Evolutionary conservation across 441 rosid genomes (phyloP).

Genomic region (Euphorbia corollata): DNA sequence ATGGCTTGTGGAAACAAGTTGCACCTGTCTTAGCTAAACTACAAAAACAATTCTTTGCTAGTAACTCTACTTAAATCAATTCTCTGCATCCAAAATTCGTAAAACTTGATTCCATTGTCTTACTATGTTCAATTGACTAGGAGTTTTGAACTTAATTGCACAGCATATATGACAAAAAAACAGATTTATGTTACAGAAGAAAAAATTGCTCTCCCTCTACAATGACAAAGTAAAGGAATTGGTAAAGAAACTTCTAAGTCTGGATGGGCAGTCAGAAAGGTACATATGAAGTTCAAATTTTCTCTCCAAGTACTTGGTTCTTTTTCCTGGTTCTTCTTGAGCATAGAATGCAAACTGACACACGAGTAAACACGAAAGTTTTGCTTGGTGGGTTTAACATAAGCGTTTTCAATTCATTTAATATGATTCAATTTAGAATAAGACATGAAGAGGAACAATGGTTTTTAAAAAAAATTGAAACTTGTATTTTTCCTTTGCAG

Average conservation of each 20-base stretch:
- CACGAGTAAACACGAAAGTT: not conserved
- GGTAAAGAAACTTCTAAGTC: conserved; percentile 62
- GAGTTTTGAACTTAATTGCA: conserved; percentile 6
- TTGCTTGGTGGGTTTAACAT: not conserved
- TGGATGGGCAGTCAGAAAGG: conserved; percentile 65
- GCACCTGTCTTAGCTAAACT: not conserved
- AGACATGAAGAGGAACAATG: not conserved
- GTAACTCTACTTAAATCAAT: not conserved
- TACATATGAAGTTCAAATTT: conserved; percentile 15
- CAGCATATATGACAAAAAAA: conserved; percentile 18
- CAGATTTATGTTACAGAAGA: conserved; percentile 50
- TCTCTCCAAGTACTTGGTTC: not conserved
- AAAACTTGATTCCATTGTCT: not conserved
- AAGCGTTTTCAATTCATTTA: not conserved
- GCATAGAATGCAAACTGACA: not conserved
- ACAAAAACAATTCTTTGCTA: not conserved
- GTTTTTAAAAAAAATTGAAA: conserved; percentile 8
- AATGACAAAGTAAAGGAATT: conserved; percentile 59
- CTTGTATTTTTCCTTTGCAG: conserved; percentile 38
- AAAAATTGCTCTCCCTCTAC: conserved; percentile 47
- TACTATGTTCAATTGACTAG: conserved; percentile 8
- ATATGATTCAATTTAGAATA: not conserved
- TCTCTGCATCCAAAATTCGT: not conserved
- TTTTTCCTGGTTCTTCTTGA: not conserved
- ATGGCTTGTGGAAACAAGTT: not conserved